Percentiles rank a stretch among this genome's conserved stretches.
These are phyloP conservation scores for Penicillium riverlandense DNA, from an alignment of 495 filamentous ascomycete genomes.

Conservation along the genomic window DNA sequence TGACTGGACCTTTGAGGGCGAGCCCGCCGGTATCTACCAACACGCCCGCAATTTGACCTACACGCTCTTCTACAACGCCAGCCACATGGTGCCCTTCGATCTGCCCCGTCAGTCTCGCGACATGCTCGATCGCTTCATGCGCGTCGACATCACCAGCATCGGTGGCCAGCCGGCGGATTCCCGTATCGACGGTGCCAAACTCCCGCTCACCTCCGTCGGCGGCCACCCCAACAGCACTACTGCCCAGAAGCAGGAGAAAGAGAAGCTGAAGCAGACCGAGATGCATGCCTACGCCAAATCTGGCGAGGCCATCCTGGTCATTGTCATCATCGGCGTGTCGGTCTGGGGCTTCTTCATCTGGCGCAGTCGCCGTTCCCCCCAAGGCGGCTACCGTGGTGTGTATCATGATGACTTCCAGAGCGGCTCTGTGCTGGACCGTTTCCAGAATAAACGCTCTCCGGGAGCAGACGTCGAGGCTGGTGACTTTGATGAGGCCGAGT, in stretches of 20 bases:
- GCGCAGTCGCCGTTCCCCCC: conserved; percentile 55
- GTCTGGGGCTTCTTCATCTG: conserved; percentile 85
- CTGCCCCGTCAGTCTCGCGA: conserved; percentile 79
- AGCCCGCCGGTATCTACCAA: conserved; percentile 88
- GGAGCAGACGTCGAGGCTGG: conserved; percentile 65
- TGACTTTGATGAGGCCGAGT: conserved; percentile 84
- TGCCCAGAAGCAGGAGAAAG: conserved; percentile 64
- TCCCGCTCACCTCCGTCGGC: conserved; percentile 76
- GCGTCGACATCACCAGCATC: conserved; percentile 85
- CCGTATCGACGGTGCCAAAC: conserved; percentile 82
- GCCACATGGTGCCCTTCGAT: conserved; percentile 97
- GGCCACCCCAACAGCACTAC: conserved; percentile 75
- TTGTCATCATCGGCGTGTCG: conserved; percentile 71
- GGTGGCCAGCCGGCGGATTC: conserved; percentile 80
- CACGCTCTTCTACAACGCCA: conserved; percentile 88
- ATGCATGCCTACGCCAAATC: conserved; percentile 90
- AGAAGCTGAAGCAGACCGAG: conserved; percentile 75
- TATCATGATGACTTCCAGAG: conserved; percentile 24
- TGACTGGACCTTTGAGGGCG: conserved; percentile 91
- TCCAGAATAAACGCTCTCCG: conserved; percentile 39
- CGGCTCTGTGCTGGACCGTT: conserved; percentile 26
- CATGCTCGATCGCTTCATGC: conserved; percentile 96
- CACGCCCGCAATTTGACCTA: conserved; percentile 92
- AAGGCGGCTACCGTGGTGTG: conserved; percentile 39
- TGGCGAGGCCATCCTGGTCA: conserved; percentile 79